Evolutionary conservation across 805 yeast genomes (phyloP).

Genomic region (Saturnispora zaruensis): DNA sequence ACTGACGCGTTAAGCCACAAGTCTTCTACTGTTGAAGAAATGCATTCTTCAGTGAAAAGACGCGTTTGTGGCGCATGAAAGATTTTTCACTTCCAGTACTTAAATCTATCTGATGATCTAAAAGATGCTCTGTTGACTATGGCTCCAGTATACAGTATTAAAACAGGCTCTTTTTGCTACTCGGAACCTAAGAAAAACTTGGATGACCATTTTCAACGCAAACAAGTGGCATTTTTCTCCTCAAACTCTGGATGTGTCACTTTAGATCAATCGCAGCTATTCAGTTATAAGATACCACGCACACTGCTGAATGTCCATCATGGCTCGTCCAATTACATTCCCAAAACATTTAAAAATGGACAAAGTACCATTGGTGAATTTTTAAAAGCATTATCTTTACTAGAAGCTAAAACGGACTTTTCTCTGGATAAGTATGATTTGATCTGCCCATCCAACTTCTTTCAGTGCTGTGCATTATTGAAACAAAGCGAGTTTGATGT

Average conservation of each 20-base stretch:
- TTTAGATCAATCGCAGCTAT: conserved; percentile 4
- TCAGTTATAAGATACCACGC: not conserved
- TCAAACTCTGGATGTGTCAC: conserved; percentile 1
- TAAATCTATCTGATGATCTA: not conserved
- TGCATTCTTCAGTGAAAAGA: not conserved
- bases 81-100: not conserved
- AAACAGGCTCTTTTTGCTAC: conserved; percentile 1
- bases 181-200: not conserved
- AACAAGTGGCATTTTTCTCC: conserved; percentile 9
- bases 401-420: not conserved
- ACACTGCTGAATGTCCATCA: conserved; percentile 7
- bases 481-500: conserved; percentile 9
- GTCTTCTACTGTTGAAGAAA: no score
- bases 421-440: not conserved
- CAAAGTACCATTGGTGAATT: conserved; percentile 9
- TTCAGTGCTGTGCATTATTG: conserved; percentile 10
- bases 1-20: not conserved
- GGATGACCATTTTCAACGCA: not conserved
- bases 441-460: conserved; percentile 12
- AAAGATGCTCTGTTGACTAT: not conserved
- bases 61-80: not conserved
- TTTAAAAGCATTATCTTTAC: not conserved
- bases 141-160: not conserved
- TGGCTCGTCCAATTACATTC: conserved; percentile 8
- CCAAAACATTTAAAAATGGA: conserved; percentile 5